phyloP scores from a whole-genome alignment of 2,329 filamentous ascomycete species.

The Diplodia scrobiculata region DNA sequence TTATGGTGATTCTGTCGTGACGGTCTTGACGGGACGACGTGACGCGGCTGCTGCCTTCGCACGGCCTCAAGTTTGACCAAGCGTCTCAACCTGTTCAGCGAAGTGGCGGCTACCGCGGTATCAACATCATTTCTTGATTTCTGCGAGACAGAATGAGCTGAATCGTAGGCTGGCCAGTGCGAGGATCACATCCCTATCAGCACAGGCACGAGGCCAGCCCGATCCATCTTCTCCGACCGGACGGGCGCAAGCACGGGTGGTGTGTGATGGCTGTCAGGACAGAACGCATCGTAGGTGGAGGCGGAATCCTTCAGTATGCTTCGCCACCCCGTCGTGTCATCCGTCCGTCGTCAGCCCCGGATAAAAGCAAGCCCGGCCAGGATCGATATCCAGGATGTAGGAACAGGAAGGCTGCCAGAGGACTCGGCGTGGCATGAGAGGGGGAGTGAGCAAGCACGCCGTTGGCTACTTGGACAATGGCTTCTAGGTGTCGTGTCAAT shows the following conservation, averaged over 20 bases:
- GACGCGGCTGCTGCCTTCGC: background rate
- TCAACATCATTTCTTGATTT: background rate
- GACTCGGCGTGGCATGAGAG: background rate
- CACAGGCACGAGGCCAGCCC: background rate
- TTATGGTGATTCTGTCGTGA: background rate
- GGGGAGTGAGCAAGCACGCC: background rate
- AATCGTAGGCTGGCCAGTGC: background rate
- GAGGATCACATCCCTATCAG: background rate
- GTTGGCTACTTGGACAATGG: background rate
- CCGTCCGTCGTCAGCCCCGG: slow-evolving; percentile 5
- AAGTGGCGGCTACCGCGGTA: background rate
- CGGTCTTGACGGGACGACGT: background rate
- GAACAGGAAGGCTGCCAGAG: background rate
- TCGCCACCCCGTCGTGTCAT: slow-evolving; percentile 18
- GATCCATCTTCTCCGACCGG: background rate
- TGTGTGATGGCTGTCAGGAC: background rate
- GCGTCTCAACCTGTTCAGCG: background rate
- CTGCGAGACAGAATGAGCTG: background rate
- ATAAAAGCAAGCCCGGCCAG: background rate
- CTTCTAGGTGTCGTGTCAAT: background rate
- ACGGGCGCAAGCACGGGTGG: background rate
- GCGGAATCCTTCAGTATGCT: background rate
- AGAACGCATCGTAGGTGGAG: background rate
- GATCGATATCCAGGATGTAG: background rate
- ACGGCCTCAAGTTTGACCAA: background rate